Base-by-base conservation (phyloP, 495 filamentous ascomycete species). In the Aspergillus baeticus region DNA sequence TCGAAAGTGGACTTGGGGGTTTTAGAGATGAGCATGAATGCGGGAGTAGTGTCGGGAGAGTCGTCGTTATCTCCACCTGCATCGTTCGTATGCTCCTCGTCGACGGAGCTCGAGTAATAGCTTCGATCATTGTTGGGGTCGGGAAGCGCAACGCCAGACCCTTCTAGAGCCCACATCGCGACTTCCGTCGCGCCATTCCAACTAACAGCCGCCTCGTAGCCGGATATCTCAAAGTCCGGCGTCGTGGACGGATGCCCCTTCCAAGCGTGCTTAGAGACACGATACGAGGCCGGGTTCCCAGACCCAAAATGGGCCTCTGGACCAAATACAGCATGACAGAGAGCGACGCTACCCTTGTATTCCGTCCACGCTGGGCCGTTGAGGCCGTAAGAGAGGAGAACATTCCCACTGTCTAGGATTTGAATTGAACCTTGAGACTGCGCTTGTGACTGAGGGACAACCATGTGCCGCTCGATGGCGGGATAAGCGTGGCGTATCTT, bases 381-480 rank as follows among this genome's bases (percentile, higher is more conserved):
- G 44, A 67, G 66, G 1, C 81, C 82, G 60, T 79, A 84, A 10
- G 69, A 76, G 20, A 80, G 33, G 10, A 85, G 54, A 21, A 74
- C 69, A 57, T 80, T 77, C 0, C 74, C 79, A 49, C 69, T 73
- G 5, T 63, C 59, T 0, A 82, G 66, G 6, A 74, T 29, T 60
- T 82, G 74, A 17, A 74, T 59, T 11, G 74, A 75, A 10, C 82
- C 82, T 55, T 79, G 75, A 0, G 72, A 79, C 11, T 68, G 47
- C n/a, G 18, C 14, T 3, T 50, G 47, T 1, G 47, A 37, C 22
- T 20, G 13, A 1, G 47, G 67, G 17, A 66, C 67, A 39, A 59
- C 69, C 10, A 78, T 69, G 5, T 61, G 39, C 13, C 70, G 23
- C 3, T 20, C 1, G 65, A 55, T 21, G 66, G 70, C 58, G 55